Evolutionary conservation across 1,284 basidiomycete species (phyloP), one percentile per base, ranked within the genome.

Genomic region (Inonotus hispidus): DNA sequence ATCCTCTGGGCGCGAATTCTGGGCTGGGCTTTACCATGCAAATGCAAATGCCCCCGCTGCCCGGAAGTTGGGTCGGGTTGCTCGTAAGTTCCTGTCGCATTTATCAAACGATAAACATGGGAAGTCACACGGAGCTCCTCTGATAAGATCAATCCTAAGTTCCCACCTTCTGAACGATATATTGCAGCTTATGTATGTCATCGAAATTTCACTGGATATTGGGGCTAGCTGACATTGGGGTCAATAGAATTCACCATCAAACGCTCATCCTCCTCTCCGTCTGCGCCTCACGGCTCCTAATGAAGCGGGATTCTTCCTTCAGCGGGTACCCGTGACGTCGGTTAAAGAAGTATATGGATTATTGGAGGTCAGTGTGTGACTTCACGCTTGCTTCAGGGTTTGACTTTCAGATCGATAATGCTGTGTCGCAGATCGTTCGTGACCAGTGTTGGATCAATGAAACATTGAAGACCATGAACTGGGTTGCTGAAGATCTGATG

Each of bases 361-460:
- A 53, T 69, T 91, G 23, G 87, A 91, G 75, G 88, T 85, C 4
- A 43, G 68, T 14, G 1, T 11, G 19, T 16, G 49, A 49, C 57
- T 58, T 19, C 27, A n/a, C 52, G 46, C 21, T 59, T 39, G 50
- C 32, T 11, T 14, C 21, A 23, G 27, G 16, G 8, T 29, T 35
- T 52, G 50, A 52, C 35, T 52, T 52, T 14, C 50, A 13, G 35
- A 23, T 46, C 1, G 60, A 52, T 21, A 37, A 55, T 53, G 19
- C 32, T 41, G 19, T 50, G 43, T n/a, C 37, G 32, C 58, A 90
- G 87, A 81, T 91, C 66, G 86, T 90, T 1, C 79, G 80, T 62
- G 88, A 90, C 63, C 88, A 91, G 71, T 88, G 85, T 66, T 91
- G 88, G 88, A 69, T 91, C 16, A 91, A 91, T 68, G 86, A 86